Conservation (phyloP, 2,329 filamentous ascomycete genomes). For the Sclerotinia nivalis region DNA sequence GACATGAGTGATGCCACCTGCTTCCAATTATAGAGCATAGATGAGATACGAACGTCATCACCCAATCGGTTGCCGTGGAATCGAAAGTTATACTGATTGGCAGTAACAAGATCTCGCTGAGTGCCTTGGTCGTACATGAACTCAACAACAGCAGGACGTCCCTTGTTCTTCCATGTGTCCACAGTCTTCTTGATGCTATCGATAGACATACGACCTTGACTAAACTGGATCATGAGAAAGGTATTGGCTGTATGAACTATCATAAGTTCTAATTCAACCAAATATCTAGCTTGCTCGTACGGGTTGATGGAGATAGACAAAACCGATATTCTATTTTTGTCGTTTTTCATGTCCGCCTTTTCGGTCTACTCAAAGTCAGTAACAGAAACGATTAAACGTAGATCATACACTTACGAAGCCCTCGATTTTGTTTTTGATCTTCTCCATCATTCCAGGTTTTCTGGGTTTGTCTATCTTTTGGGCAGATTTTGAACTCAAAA, state of each 20-base stretch:
- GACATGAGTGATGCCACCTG: slow-evolving; percentile 49
- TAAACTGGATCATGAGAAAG: slow-evolving; percentile 41
- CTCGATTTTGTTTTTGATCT: slow-evolving; percentile 37
- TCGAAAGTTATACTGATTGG: slow-evolving; percentile 48
- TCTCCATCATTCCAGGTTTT: slow-evolving; percentile 37
- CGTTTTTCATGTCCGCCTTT: slow-evolving; percentile 37
- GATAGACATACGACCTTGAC: slow-evolving; percentile 36
- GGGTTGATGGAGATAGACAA: slow-evolving; percentile 36
- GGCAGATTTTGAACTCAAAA: slow-evolving; percentile 25
- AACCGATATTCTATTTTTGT: slow-evolving; percentile 28
- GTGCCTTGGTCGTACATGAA: slow-evolving; percentile 55
- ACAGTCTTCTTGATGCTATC: slow-evolving; percentile 39
- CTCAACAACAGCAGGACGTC: slow-evolving; percentile 50
- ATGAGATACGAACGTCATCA: slow-evolving; percentile 43
- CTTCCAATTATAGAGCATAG: slow-evolving; percentile 52
- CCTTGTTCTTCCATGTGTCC: slow-evolving; percentile 47
- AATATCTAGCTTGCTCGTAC: slow-evolving; percentile 37
- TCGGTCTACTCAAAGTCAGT: slow-evolving; percentile 33
- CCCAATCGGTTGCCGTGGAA: slow-evolving; percentile 48
- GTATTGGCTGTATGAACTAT: slow-evolving; percentile 38
- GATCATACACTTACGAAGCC: slow-evolving; percentile 36
- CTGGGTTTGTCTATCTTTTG: slow-evolving; percentile 24
- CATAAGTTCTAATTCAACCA: slow-evolving; percentile 41
- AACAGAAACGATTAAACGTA: neutral
- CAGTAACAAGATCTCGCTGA: slow-evolving; percentile 49